Conservation (phyloP, 495 filamentous ascomycete species). For the Cryomyces minteri region DNA sequence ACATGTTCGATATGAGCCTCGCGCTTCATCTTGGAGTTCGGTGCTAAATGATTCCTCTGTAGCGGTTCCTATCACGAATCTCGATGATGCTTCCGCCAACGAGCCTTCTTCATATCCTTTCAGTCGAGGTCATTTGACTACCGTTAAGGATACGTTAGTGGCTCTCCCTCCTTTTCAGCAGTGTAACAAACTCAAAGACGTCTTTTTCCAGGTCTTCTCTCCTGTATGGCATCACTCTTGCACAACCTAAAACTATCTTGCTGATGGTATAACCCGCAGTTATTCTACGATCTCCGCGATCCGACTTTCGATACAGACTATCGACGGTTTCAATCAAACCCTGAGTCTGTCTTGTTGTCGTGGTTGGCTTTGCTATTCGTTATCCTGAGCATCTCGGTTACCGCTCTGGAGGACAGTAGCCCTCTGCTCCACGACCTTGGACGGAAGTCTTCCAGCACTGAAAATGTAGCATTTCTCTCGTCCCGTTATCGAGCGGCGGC, state of each 20-base stretch:
- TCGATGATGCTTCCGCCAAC: not conserved
- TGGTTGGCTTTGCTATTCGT: constrained; percentile 29
- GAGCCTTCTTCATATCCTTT: not conserved
- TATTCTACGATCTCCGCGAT: constrained; percentile 26
- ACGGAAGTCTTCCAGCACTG: constrained; percentile 22
- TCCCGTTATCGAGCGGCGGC: constrained; percentile 27
- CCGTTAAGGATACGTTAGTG: not conserved
- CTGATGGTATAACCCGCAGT: not conserved
- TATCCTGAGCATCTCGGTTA: constrained; percentile 26
- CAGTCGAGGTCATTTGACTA: not conserved
- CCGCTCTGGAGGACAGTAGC: constrained; percentile 26
- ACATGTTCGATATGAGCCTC: not conserved
- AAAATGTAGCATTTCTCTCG: constrained; percentile 25
- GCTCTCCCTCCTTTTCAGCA: not conserved
- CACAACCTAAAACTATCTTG: not conserved
- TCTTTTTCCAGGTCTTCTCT: constrained; percentile 3
- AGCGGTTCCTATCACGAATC: not conserved
- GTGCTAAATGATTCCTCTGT: not conserved
- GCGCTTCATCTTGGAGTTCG: not conserved
- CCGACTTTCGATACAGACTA: constrained; percentile 30
- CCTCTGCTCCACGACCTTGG: constrained; percentile 25
- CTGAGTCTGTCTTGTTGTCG: constrained; percentile 21
- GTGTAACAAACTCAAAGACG: constrained; percentile 1
- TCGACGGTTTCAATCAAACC: constrained; percentile 25
- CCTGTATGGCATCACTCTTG: not conserved